Percentiles rank a stretch among this genome's conserved stretches.
Evolutionary conservation across 1,284 basidiomycete species (phyloP).

Genomic region (Moesziomyces sp.): DNA sequence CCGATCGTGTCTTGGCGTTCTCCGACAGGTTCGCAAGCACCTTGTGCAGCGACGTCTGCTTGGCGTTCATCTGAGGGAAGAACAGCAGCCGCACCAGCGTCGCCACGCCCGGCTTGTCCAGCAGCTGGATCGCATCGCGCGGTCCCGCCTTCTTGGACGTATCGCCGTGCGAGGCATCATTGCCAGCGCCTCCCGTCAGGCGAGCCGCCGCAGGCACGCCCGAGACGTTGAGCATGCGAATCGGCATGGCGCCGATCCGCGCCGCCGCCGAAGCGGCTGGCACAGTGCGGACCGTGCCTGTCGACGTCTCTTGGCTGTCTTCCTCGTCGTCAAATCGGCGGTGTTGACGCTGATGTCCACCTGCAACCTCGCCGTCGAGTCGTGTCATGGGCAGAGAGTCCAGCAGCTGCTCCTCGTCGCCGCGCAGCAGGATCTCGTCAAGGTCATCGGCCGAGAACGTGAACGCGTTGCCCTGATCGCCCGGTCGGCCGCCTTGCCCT

Average conservation of each 20-base stretch:
- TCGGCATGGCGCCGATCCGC: constrained; percentile 10
- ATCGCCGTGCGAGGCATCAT: constrained; percentile 3
- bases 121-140: constrained; percentile 86
- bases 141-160: constrained; percentile 16
- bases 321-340: constrained; percentile 36
- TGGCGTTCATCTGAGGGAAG: constrained; percentile 86
- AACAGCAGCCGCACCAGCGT: constrained; percentile 92
- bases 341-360: constrained; percentile 29
- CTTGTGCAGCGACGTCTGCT: constrained; percentile 85
- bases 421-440: constrained; percentile 84
- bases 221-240: constrained; percentile 27
- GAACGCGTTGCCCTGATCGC: constrained; percentile 4
- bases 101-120: constrained; percentile 90
- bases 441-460: constrained; percentile 10
- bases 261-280: constrained; percentile 7
- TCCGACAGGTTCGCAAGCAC: constrained; percentile 95
- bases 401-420: constrained; percentile 84
- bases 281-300: constrained; percentile 24
- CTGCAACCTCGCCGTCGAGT: constrained; percentile 20
- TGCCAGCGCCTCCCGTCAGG: neutral
- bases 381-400: constrained; percentile 75
- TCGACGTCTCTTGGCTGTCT: constrained; percentile 34
- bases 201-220: constrained; percentile 6
- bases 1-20: constrained; percentile 88
- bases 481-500: constrained; percentile 10